Evolutionary conservation across 108 stramenopile species (phyloP), one percentile per base, ranked within the genome.

Genomic region (Conticribra weissflogii): DNA sequence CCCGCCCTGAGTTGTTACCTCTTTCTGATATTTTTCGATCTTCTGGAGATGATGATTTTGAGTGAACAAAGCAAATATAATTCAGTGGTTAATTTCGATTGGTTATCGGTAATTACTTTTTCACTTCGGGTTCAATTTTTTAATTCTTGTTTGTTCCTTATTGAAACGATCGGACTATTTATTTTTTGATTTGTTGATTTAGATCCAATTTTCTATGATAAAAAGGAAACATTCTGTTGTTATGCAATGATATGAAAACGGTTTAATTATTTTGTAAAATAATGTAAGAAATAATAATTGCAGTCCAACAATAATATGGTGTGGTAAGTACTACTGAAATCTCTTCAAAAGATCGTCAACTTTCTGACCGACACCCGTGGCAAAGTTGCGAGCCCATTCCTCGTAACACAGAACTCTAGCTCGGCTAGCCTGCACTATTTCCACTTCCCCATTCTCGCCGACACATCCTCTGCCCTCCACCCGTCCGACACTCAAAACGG

Each of bases 1-100:
- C 80, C 19, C 66, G 83, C 27, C 83, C 83, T 3, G 83, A 84
- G 14, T 27, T 84, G 61, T 33, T 84, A 14, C 83, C 83, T 0
- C 55, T 84, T 31, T 58, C 83, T 22, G 74, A 76, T 27, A 69
- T 84, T 45, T 84, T 84, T 79, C 63, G 80, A 21, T 30, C 45
- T 17, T 15, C 36, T 7, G 31, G 23, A 23, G 25, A 31, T 57
- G 28, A 30, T 57, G 31, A 14, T 14, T 28, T 41, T 41, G 36
- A 41, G 12, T 41, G 36, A 41, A 41, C 5, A n/a, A n/a, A n/a
- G n/a, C n/a, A n/a, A n/a, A n/a, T n/a, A n/a, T n/a, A n/a, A n/a
- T n/a, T n/a, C n/a, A n/a, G n/a, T n/a, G n/a, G n/a, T n/a, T n/a
- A n/a, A n/a, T n/a, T n/a, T n/a, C n/a, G n/a, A n/a, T n/a, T n/a